Evolutionary conservation across 495 filamentous ascomycete genomes (phyloP).

Genomic region (Trichoderma gamsii): DNA sequence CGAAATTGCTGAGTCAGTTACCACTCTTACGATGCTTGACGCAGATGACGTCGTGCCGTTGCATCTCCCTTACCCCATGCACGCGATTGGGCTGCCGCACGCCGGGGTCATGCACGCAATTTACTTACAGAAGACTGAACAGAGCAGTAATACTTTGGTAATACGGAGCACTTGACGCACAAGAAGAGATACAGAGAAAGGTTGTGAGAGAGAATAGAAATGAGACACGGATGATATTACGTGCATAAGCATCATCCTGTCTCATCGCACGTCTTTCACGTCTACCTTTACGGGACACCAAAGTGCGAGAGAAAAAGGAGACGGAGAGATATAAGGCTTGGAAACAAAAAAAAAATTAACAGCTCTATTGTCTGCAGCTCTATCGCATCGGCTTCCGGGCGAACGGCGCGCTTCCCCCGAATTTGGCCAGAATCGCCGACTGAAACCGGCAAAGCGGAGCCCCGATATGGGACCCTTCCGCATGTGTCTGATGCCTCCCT

Average conservation of each 20-base stretch:
- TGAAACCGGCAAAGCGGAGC: not conserved
- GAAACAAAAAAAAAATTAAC: no score
- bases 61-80: not conserved
- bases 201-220: not conserved
- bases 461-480: not conserved
- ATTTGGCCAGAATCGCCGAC: not conserved
- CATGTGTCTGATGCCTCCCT: not conserved
- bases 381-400: not conserved
- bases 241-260: not conserved
- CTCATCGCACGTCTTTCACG: not conserved
- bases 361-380: no score
- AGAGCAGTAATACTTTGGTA: no score
- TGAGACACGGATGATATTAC: not conserved
- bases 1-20: no score
- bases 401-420: not conserved
- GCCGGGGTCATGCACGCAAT: not conserved
- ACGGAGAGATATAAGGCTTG: no score
- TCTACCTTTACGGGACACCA: not conserved
- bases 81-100: not conserved
- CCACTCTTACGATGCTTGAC: no score
- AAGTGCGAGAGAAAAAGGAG: no score
- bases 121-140: not conserved
- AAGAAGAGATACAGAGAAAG: not conserved
- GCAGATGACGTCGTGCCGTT: not conserved
- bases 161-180: not conserved